Evolutionary conservation across 768 basidiomycete species (phyloP), one percentile per base, ranked within the genome.

Genomic region (Lactarius sp.): DNA sequence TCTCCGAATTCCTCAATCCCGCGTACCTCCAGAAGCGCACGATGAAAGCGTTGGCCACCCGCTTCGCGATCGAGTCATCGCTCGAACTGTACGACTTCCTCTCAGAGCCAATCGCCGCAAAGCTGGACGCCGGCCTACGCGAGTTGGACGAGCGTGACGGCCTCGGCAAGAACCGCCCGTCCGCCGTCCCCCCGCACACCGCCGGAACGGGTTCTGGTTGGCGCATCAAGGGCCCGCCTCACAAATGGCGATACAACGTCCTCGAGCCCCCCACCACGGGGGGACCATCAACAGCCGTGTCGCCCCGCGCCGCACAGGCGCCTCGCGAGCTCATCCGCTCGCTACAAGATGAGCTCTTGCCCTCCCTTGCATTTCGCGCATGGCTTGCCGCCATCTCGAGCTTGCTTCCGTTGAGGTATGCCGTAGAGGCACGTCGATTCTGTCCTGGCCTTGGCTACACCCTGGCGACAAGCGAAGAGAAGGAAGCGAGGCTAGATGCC

Each of bases 401-500:
- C 37, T 70, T 96, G 63, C 77, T 94, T 60, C 90, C 92, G 22
- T 74, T 90, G 70, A 80, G 84, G 47, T 83, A 89, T 74, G 73
- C 81, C 13, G 83, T 84, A n/a, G 88, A 93, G 76, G 92, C 92
- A 53, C 79, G 96, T 69, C 78, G 96, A 59, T 95, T 98, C 75
- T 78, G 95, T 62, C 92, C 94, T 0, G 96, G 94, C 1, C 77
- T 98, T 69, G 96, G 97, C 73, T 98, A 98, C 73, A 95, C 94
- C 49, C 83, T 98, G 2, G 96, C 96, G 56, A 90, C 90, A 69
- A 88, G 88, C 69, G 88, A 93, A 69, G 86, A 87, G 68, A 85
- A 78, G 56, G 92, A 94, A 72, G 85, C 88, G 57, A 78, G 91
- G 66, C 75, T 98, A 69, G 96, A 98, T 73, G 85, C 90, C 27